Base-by-base conservation (phyloP, 2,329 filamentous ascomycete genomes). In the Trichophyton equinum region DNA sequence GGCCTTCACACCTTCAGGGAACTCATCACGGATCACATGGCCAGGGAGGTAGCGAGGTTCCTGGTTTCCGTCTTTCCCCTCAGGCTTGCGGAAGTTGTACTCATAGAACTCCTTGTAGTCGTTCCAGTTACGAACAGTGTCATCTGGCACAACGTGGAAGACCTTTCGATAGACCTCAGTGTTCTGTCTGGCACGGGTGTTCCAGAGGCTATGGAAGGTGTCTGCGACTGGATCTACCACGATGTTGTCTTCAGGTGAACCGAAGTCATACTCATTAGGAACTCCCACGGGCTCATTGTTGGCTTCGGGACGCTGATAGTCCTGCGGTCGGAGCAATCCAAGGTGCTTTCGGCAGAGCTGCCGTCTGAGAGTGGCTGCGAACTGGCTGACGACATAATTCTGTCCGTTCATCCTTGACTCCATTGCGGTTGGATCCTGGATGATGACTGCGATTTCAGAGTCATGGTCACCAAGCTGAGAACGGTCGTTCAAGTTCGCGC, bases 301-400 rank as follows among this genome's bases (percentile, higher is more conserved):
- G 27, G 77, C 74, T 58, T 83, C 76, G 11, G 80, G 81, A 5
- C 71, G 75, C 61, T 90, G 82, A 62, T 86, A 79, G 18, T 85
- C 78, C 70, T 96, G 90, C 0, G 88, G 81, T 3, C 82, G 84
- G 1, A 96, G 74, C 2, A 96, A 79, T 0, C 92, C 92, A 11
- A 96, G 77, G 71, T 97, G 92, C 74, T 96, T 92, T 66, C 91
- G 85, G 84, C 89, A 96, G 64, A 96, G 83, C 71, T 91, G 85
- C 40, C 91, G 84, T 22, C 92, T 87, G 9, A 96, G 85, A 0
- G 86, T 89, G 4, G 89, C 78, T 1, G 91, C 91, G 69, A 92
- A 91, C 61, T 82, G 81, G 7, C 85, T 85, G 6, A 89, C 92
- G 36, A 79, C 81, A 76, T 81, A 95, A 0, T 83, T 83, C 22